Base-by-base conservation (phyloP, 1,139 yeast genomes). In the Komagataea norvegica region DNA sequence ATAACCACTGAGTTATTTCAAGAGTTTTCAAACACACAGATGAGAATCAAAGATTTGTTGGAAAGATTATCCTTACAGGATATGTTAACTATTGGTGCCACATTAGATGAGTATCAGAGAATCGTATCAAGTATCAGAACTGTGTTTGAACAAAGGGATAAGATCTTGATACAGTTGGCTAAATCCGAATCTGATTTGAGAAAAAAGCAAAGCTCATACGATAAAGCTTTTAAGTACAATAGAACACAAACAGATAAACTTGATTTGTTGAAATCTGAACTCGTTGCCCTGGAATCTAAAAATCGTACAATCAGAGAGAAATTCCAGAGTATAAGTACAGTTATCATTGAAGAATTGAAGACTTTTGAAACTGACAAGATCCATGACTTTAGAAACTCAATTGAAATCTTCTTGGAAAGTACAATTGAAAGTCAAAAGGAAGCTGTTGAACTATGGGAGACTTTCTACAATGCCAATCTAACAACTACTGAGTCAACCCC, bases 391-490 rank as follows among this genome's bases (percentile, higher is more conserved):
- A 74, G 96, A 54, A 85, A 86, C 54, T 76, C 89, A 46, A 87
- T 91, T 42, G 99, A 91, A 61, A 80, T 89, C 17, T 89, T 79
- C 52, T 72, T 94, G 55, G 98, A 93, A 60, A 78, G 93, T 42
- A 78, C 94, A 18, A 85, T 89, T 36, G 98, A 91, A 61, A 74
- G 91, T 14, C 98, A 91, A 59, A 93, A 91, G 64, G 96, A 88
- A 59, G 79, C 91, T 24, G 91, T 91, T 49, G 98, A 91, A 61
- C 62, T 86, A 23, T 91, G 96, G 94, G 97, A 91, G 62, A 84
- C 96, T 1, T 91, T 84, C 52, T 81, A 80, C 53, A 46, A 44
- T 24, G 32, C 33, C 9, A 42, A 46, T 18, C 36, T 52, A 16
- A 9, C 37, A 8, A 13, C 28, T 21, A 16, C 23, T 8, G 35